Percentiles rank a stretch among this genome's conserved stretches.
Evolutionary conservation across 2,329 filamentous ascomycete genomes (phyloP).

Genomic region (Ophiostoma tasmaniense): DNA sequence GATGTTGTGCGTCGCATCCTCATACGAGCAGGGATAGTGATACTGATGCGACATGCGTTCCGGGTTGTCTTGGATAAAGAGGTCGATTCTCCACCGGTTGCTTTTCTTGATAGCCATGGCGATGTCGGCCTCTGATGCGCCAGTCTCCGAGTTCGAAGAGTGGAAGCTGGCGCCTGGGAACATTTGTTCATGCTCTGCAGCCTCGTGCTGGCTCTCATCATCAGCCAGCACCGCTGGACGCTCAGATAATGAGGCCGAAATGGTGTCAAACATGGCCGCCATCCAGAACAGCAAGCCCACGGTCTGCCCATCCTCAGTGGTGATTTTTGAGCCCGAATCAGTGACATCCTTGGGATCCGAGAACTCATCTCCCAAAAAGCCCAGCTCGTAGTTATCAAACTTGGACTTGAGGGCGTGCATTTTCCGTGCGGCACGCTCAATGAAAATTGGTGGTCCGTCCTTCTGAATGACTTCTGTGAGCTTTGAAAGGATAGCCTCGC

Average conservation of each 20-base stretch:
- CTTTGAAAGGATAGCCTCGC: slow-evolving; percentile 15
- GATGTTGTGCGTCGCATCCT: slow-evolving; percentile 41
- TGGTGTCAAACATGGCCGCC: slow-evolving; percentile 50
- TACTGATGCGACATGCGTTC: slow-evolving; percentile 21
- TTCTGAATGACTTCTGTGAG: slow-evolving; percentile 21
- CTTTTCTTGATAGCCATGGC: neutral
- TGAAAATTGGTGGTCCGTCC: slow-evolving; percentile 29
- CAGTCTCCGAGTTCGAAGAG: neutral
- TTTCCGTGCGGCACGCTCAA: slow-evolving; percentile 33
- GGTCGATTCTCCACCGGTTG: slow-evolving; percentile 27
- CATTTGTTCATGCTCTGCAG: slow-evolving; percentile 21
- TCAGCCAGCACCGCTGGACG: slow-evolving; percentile 32
- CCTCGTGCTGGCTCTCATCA: slow-evolving; percentile 34
- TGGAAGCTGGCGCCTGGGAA: slow-evolving; percentile 17
- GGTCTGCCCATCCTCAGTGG: slow-evolving; percentile 31
- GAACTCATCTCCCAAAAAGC: slow-evolving; percentile 7
- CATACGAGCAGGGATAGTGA: slow-evolving; percentile 47
- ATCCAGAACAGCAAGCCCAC: slow-evolving; percentile 50
- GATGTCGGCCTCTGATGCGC: neutral
- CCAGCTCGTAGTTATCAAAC: slow-evolving; percentile 24
- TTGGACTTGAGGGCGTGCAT: slow-evolving; percentile 32
- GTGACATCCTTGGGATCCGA: neutral
- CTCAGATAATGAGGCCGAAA: slow-evolving; percentile 44
- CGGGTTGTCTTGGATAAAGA: slow-evolving; percentile 30
- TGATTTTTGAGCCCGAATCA: neutral